phyloP scores from a whole-genome alignment of 176 grass and related monocot species.

The Lolium multiflorum region DNA sequence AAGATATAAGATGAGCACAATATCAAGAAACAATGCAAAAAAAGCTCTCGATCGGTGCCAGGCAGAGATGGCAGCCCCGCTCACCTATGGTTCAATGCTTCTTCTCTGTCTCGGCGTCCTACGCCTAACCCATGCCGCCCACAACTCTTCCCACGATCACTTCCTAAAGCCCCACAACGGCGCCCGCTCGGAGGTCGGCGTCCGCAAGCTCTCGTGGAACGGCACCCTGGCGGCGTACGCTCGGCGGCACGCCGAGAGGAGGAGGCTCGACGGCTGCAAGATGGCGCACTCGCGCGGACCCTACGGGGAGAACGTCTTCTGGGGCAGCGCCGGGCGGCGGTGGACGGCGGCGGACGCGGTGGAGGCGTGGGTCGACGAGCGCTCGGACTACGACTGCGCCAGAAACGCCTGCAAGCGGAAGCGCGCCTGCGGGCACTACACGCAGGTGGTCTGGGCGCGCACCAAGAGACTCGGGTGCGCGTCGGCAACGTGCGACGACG shows the following conservation, averaged over 20 bases:
- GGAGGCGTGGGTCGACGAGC: background rate
- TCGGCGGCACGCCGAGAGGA: background rate
- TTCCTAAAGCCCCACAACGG: background rate
- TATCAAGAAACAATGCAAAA: background rate
- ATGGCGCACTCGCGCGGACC: background rate
- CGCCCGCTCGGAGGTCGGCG: background rate
- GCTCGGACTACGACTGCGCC: background rate
- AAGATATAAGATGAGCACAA: background rate
- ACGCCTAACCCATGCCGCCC: background rate
- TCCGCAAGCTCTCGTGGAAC: background rate
- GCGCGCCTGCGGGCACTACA: background rate
- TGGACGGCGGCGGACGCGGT: background rate
- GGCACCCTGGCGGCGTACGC: background rate
- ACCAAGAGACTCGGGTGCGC: background rate
- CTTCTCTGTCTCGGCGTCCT: background rate
- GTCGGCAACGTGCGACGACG: background rate
- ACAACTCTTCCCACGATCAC: background rate
- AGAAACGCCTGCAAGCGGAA: background rate
- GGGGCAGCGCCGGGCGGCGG: constrained; percentile 8
- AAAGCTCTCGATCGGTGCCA: background rate
- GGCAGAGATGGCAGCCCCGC: background rate
- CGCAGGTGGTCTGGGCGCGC: constrained; percentile 9
- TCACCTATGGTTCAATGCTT: background rate
- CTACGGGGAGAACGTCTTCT: background rate
- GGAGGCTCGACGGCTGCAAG: background rate